Evolutionary conservation across 305 asterid genomes (phyloP).

Genomic region (Stenogyne calaminthoides): DNA sequence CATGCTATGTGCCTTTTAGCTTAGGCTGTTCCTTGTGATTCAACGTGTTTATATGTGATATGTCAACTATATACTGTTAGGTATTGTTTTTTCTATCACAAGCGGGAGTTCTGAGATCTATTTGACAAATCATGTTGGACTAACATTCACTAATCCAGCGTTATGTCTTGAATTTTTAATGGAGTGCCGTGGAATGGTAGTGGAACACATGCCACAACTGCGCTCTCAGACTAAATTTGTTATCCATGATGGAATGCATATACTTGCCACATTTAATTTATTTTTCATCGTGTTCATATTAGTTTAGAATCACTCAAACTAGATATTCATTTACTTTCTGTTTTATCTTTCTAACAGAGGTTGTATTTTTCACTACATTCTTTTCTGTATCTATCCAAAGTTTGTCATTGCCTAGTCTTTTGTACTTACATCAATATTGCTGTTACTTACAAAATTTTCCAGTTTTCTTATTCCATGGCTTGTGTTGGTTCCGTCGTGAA

Average conservation of each 20-base stretch:
- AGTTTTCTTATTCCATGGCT: slow-evolving; percentile 73
- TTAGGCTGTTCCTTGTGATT: not conserved
- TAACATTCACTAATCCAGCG: not conserved
- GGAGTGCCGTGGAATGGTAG: not conserved
- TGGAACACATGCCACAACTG: not conserved
- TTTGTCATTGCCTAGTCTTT: slow-evolving; percentile 14
- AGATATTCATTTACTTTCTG: not conserved
- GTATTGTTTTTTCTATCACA: not conserved
- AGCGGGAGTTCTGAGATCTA: slow-evolving; percentile 2
- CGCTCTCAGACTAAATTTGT: slow-evolving; percentile 1
- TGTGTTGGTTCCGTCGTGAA: slow-evolving; percentile 63
- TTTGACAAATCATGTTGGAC: not conserved
- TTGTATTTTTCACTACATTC: slow-evolving; percentile 18
- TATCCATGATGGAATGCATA: not conserved
- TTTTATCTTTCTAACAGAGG: not conserved
- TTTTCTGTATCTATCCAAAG: not conserved
- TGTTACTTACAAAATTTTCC: slow-evolving; percentile 54
- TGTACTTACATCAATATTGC: slow-evolving; percentile 32
- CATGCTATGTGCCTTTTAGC: not conserved
- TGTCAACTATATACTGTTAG: not conserved
- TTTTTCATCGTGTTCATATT: not conserved
- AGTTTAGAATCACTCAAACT: not conserved
- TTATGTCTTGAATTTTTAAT: not conserved
- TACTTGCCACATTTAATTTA: not conserved
- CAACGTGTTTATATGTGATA: not conserved